Base-by-base conservation (phyloP, 768 basidiomycete genomes). In the Tricholoma bakamatsutake region DNA sequence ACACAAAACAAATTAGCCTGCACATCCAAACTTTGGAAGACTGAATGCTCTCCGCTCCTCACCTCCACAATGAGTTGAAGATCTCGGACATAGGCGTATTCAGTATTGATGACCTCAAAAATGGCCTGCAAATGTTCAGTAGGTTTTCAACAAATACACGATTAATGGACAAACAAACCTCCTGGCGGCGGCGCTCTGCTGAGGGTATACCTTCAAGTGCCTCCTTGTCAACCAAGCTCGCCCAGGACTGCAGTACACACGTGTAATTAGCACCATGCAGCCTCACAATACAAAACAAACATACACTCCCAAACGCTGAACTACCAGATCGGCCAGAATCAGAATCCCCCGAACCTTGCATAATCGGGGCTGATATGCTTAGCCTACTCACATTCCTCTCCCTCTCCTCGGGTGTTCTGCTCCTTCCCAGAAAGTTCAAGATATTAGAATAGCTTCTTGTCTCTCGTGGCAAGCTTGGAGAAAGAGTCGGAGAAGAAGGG, bases 31-130 rank as follows among this genome's bases (percentile, higher is more conserved):
- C 33, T 43, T 8, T 9, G 7, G n/a, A 34, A 2, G 18, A 11
- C 17, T 9, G 33, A 43, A 48, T 4, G 24, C 12, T 5, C 48
- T 15, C 10, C 24, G 24, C 6, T 35, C 50, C 78, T 47, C 56
- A 91, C 94, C 80, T 91, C 90, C 17, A 98, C 92, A 57, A 95
- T 85, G 31, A 96, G 78, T 64, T 99, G 96, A 28, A 98, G 69
- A 67, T 95, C 91, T 21, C 93, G 80, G 45, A 98, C 93, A 64
- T 97, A 99, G 0, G 89, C 83, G 7, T 77, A 80, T 68, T 99
- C 96, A 0, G 96, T 98, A 5, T 80, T 80, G 61, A 98, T 96
- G 52, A 98, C 78, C 71, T 99, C 96, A 61, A 98, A 98, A 51
- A 97, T 96, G 0, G 91, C 88, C 85, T 89, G 60, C 2, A 33